Base-by-base conservation (phyloP, 768 basidiomycete species). In the Paxillus involutus region DNA sequence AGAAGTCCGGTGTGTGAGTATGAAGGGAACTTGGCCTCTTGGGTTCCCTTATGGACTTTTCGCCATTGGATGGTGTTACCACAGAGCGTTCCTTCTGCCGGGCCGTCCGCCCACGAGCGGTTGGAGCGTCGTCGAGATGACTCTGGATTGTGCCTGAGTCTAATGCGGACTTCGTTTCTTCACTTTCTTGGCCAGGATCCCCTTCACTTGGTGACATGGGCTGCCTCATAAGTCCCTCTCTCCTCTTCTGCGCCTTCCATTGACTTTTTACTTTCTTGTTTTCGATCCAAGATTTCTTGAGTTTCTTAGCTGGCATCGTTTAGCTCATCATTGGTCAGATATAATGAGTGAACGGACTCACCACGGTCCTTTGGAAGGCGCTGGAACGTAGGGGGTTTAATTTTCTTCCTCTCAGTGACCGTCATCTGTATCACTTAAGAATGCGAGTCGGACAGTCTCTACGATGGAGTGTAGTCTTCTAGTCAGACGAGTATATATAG, bases 231-330 rank as follows among this genome's bases (percentile, higher is more conserved):
- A 75, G 59, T 16, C 73, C 75, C 54, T 77, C 75, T 66, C 72
- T 76, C 54, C 79, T 78, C 73, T 87, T 89, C 73, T 89, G 77
- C 35, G 81, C 76, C 63, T 80, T 87, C 88, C 91, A 93, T 73
- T 87, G 80, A 60, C 80, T 82, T 63, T 86, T 89, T 52, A 91
- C 80, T 72, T 91, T 92, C 55, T 80, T 80, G 56, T 79, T 84
- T 52, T 88, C 79, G 10, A 95, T 80, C 84, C 94, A 94, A 53
- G 82, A 79, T 65, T 82, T 80, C 71, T 93, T 95, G 53, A 95
- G 75, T 61, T 84, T 86, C 68, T 82, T 89, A 17, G 94, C 93
- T 93, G 57, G 24, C 49, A 42, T 53, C 19, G 39, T 35, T 63
- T 57, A 55, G 52, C 44, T 32, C 36, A 24, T 50, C 14, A 5